Evolutionary conservation across 352 stramenopile species (phyloP).

Genomic region (Pythium apleroticum): DNA sequence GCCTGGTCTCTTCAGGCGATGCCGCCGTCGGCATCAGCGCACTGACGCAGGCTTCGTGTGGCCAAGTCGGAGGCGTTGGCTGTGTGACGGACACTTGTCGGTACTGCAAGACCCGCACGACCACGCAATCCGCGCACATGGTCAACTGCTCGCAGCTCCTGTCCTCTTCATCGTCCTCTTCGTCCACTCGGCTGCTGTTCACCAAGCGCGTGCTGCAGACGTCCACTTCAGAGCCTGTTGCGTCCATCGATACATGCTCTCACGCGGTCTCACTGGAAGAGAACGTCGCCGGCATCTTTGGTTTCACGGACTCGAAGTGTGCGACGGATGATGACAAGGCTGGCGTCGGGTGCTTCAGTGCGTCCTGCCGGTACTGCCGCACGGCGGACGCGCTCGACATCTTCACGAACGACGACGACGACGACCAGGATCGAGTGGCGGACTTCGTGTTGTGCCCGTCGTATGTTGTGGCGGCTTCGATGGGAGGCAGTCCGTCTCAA

Average conservation of each 20-base stretch:
- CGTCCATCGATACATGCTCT: conserved; percentile 18
- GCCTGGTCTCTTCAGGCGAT: conserved; percentile 23
- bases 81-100: conserved; percentile 31
- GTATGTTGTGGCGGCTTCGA: conserved; percentile 16
- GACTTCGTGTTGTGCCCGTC: conserved; percentile 10
- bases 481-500: conserved; percentile 1
- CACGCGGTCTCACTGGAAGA: conserved; percentile 19
- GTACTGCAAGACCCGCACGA: conserved; percentile 31
- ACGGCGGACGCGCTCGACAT: conserved; percentile 12
- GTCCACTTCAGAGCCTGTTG: neutral
- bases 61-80: conserved; percentile 17
- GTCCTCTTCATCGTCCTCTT: neutral
- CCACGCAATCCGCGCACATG: conserved; percentile 15
- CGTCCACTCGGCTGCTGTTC: neutral
- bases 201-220: neutral
- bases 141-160: conserved; percentile 16
- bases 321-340: no score
- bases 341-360: conserved; percentile 14
- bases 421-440: neutral
- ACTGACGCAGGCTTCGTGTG: conserved; percentile 22
- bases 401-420: neutral
- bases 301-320: conserved; percentile 14
- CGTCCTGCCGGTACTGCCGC: conserved; percentile 21
- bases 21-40: conserved; percentile 19
- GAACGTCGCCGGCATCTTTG: conserved; percentile 21